These are phyloP conservation scores for Monoraphidium neglectum DNA, from an alignment of 139 green algal genomes.

Conservation along the genomic window DNA sequence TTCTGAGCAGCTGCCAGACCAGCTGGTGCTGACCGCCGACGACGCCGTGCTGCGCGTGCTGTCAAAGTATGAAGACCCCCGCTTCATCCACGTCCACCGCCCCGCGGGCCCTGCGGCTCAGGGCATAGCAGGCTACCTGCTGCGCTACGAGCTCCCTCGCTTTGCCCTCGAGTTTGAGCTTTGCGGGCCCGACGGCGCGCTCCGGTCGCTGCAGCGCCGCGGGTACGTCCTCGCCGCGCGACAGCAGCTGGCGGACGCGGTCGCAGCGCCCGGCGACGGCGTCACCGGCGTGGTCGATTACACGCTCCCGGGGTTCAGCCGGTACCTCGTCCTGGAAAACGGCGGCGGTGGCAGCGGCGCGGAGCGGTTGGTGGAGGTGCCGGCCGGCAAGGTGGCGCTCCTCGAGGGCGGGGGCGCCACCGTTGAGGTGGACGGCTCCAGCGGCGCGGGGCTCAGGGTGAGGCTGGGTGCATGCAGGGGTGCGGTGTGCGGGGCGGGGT, in stretches of 20 bases:
- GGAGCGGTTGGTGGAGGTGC: background rate
- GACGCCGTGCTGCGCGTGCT: conserved; percentile 23
- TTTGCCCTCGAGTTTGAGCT: conserved; percentile 56
- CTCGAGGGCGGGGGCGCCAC: conserved; percentile 11
- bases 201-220: conserved; percentile 31
- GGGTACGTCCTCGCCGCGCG: conserved; percentile 33
- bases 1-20: background rate
- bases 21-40: conserved; percentile 31
- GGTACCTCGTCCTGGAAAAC: conserved; percentile 56
- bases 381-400: conserved; percentile 32
- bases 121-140: background rate
- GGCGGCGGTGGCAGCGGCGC: background rate
- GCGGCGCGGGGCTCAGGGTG: too few species aligned
- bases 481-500: too few species aligned
- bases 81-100: conserved; percentile 45
- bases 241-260: conserved; percentile 26
- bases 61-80: conserved; percentile 44
- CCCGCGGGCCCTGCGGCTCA: background rate
- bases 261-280: background rate
- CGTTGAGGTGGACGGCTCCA: background rate
- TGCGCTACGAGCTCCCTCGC: conserved; percentile 51
- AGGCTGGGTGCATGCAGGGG: too few species aligned
- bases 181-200: background rate
- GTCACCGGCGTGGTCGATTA: conserved; percentile 9
- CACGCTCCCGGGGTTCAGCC: conserved; percentile 52